A percentile compares a stretch with the other conserved stretches of the same genome.
Conservation (phyloP, 345 rosid species). For the Geranium brycei region DNA sequence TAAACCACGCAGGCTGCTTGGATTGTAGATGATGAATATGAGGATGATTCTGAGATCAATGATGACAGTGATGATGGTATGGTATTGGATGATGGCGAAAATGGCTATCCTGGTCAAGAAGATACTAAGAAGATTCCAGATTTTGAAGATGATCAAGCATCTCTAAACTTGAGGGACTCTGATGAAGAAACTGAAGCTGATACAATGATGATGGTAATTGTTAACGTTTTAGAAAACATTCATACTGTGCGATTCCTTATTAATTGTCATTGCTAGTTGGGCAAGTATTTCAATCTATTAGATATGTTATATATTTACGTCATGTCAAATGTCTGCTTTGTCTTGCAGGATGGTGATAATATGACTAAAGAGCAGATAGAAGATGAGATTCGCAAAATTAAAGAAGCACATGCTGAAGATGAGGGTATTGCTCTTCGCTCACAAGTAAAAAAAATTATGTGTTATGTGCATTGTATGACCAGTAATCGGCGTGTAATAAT, state of each 20-base stretch:
- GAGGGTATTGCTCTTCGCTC: conserved; percentile 41
- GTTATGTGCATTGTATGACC: neutral
- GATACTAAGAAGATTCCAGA: conserved; percentile 19
- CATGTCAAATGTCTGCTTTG: neutral
- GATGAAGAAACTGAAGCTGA: conserved; percentile 78
- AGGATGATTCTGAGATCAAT: conserved; percentile 37
- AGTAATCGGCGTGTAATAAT: too few species aligned
- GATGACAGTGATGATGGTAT: conserved; percentile 50
- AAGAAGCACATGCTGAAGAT: conserved; percentile 82
- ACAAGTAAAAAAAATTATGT: neutral
- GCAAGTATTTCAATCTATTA: neutral
- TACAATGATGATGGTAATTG: conserved; percentile 64
- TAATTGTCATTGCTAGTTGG: neutral
- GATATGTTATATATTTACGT: neutral
- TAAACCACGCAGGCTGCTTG: conserved; percentile 68
- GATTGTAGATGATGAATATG: conserved; percentile 72
- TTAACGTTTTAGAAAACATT: neutral
- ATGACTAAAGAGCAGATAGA: conserved; percentile 72
- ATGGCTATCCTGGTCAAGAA: conserved; percentile 24
- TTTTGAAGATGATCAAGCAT: conserved; percentile 51
- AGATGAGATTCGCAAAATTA: conserved; percentile 63
- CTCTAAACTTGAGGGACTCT: conserved; percentile 41
- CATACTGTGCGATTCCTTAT: neutral
- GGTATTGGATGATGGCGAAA: conserved; percentile 60
- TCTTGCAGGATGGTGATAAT: conserved; percentile 64